Base-by-base conservation (phyloP, 495 filamentous ascomycete species). In the Bacidia rubella region DNA sequence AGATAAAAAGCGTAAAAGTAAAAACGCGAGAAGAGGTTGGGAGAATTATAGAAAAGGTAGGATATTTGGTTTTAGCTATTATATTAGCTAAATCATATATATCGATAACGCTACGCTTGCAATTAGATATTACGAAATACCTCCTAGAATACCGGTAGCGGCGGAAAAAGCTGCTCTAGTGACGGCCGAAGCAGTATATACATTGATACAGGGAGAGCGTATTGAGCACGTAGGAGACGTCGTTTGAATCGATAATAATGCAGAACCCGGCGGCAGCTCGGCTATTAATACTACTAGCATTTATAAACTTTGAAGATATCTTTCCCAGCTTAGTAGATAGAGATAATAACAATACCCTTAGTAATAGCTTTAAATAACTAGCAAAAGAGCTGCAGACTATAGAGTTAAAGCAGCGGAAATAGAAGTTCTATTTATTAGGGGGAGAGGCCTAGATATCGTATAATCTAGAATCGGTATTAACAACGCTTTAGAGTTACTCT, bases 101-200 rank as follows among this genome's bases (percentile, higher is more conserved):
- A 9, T 41, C 22, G n/a, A n/a, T 27, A 20, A 54, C 44, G n/a
- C 11, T n/a, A 48, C 46, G 53, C 32, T 43, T 54, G 9, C 44
- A 19, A 17, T 32, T 17, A 12, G 27, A 51, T 46, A 46, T 56
- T 11, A 22, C 35, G 39, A 32, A 22, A 12, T 51, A 47, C 32
- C 38, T 56, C 38, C 38, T 49, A 29, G 23, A 56, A 39, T 43
- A 56, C 25, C 54, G 49, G 20, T 49, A 42, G 38, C n/a, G 38
- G 23, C 40, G 49, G 49, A 45, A 52, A 52, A 39, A 52, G 40
- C 23, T 52, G 21, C 35, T 41, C 22, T 17, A 22, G 19, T 22
- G 27, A 39, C 38, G 25, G 50, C 38, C 50, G 19, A 15, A 44
- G 19, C 38, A 45, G 27, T 22, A 42, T 44, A 44, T 52, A 2